A percentile compares a stretch with the other conserved stretches of the same genome.
Evolutionary conservation across 179 eudicot genomes (phyloP).

Genomic region (Beta corolliflora): DNA sequence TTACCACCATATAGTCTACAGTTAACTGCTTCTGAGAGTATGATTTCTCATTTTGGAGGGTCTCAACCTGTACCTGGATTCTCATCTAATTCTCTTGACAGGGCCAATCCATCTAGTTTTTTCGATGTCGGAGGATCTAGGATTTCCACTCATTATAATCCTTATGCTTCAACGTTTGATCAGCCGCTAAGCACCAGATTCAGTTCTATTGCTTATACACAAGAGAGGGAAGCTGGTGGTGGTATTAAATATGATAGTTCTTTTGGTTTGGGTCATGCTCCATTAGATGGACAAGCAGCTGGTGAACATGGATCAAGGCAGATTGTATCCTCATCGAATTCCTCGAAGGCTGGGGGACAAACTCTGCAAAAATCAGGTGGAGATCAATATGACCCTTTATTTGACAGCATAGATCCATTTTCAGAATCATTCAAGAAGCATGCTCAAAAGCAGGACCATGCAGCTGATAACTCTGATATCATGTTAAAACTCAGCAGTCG

Average conservation of each 20-base stretch:
- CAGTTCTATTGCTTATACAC: conserved; percentile 50
- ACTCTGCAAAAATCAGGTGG: conserved; percentile 46
- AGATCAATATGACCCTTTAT: conserved; percentile 90
- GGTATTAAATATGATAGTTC: conserved; percentile 46
- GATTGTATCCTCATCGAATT: conserved; percentile 32
- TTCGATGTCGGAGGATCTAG: conserved; percentile 55
- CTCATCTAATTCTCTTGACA: conserved; percentile 45
- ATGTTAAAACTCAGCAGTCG: conserved; percentile 48
- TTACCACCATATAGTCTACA: conserved; percentile 41
- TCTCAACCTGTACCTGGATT: conserved; percentile 39
- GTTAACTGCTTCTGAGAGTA: conserved; percentile 31
- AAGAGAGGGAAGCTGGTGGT: conserved; percentile 42
- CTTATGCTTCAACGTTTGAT: conserved; percentile 87
- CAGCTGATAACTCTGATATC: conserved; percentile 51
- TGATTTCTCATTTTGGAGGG: conserved; percentile 38
- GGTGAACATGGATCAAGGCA: conserved; percentile 39
- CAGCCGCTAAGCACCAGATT: conserved; percentile 70
- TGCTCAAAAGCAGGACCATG: conserved; percentile 48
- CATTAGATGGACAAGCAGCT: conserved; percentile 41
- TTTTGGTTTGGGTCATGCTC: conserved; percentile 38
- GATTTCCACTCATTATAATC: conserved; percentile 66
- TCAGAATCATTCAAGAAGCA: conserved; percentile 52
- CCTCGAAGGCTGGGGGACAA: conserved; percentile 38
- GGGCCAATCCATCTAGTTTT: conserved; percentile 40
- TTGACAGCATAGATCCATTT: conserved; percentile 88